phyloP scores from a whole-genome alignment of 1,284 basidiomycete genomes.

The Fomes fomentarius region DNA sequence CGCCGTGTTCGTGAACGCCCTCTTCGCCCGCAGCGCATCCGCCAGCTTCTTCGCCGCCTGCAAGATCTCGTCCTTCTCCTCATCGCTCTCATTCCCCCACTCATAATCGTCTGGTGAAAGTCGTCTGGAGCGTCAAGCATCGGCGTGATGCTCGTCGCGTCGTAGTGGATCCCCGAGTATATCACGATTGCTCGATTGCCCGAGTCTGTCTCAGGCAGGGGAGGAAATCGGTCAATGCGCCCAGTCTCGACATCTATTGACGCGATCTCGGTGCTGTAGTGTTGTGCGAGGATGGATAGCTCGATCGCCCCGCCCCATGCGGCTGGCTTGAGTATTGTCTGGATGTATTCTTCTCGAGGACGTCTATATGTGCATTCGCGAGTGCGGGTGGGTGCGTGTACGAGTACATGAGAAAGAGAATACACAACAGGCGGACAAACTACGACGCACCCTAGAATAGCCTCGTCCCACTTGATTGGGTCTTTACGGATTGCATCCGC shows the following conservation, averaged over 20 bases:
- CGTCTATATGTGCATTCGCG: constrained; percentile 54
- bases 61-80: constrained; percentile 60
- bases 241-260: constrained; percentile 93
- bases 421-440: neutral
- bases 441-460: constrained; percentile 74
- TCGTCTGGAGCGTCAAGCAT: constrained; percentile 71
- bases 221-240: constrained; percentile 83
- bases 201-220: constrained; percentile 42
- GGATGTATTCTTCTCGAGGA: constrained; percentile 76
- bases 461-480: constrained; percentile 76
- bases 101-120: constrained; percentile 90
- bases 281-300: constrained; percentile 78
- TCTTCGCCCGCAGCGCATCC: constrained; percentile 69
- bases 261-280: constrained; percentile 85
- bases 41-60: constrained; percentile 75
- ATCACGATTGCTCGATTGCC: constrained; percentile 66
- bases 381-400: neutral
- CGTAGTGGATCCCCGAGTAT: constrained; percentile 95
- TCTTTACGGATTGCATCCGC: constrained; percentile 79
- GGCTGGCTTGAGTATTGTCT: constrained; percentile 75
- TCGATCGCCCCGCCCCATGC: constrained; percentile 97
- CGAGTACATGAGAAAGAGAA: neutral
- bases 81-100: constrained; percentile 53
- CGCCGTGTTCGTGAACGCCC: constrained; percentile 88
- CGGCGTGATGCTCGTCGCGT: constrained; percentile 85